phyloP scores from a whole-genome alignment of 768 basidiomycete genomes.

The Daedaleopsis sinensis region DNA sequence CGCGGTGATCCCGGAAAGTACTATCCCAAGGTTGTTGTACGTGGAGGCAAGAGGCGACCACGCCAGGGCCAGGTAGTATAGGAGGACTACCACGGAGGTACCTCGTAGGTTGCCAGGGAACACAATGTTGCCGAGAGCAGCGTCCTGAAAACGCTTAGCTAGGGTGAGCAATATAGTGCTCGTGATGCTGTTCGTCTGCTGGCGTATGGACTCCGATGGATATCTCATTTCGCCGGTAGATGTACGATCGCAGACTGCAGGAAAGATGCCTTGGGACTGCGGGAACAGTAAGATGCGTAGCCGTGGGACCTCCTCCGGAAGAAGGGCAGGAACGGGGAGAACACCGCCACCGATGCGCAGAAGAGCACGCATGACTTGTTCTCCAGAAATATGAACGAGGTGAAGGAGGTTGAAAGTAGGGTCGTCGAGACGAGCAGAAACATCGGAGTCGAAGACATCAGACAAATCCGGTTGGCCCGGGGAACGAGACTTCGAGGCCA shows the following conservation, averaged over 20 bases:
- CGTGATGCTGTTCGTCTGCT: constrained; percentile 37
- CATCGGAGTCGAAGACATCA: constrained; percentile 25
- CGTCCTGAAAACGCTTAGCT: constrained; percentile 47
- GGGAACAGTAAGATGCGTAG: constrained; percentile 42
- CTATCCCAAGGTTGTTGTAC: constrained; percentile 54
- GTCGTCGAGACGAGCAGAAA: constrained; percentile 28
- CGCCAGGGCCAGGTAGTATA: constrained; percentile 52
- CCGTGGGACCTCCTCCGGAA: constrained; percentile 42
- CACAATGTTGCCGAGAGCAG: constrained; percentile 25
- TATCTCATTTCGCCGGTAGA: constrained; percentile 7
- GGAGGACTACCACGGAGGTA: constrained; percentile 43
- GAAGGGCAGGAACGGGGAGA: constrained; percentile 45
- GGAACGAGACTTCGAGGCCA: constrained; percentile 25
- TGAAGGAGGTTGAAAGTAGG: constrained; percentile 41
- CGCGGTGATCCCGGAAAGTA: constrained; percentile 41
- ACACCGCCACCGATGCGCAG: constrained; percentile 39
- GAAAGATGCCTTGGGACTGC: constrained; percentile 35
- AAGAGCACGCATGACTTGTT: constrained; percentile 36
- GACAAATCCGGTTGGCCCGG: constrained; percentile 28
- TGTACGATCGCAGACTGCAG: constrained; percentile 34
- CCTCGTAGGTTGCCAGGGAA: constrained; percentile 34
- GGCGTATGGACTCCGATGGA: constrained; percentile 25
- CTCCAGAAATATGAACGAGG: constrained; percentile 38
- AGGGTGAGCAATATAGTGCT: constrained; percentile 47
- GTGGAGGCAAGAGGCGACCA: constrained; percentile 48